Evolutionary conservation across 805 yeast genomes (phyloP), one percentile per base, ranked within the genome.

Genomic region (Sugiyamaella lignohabitans): DNA sequence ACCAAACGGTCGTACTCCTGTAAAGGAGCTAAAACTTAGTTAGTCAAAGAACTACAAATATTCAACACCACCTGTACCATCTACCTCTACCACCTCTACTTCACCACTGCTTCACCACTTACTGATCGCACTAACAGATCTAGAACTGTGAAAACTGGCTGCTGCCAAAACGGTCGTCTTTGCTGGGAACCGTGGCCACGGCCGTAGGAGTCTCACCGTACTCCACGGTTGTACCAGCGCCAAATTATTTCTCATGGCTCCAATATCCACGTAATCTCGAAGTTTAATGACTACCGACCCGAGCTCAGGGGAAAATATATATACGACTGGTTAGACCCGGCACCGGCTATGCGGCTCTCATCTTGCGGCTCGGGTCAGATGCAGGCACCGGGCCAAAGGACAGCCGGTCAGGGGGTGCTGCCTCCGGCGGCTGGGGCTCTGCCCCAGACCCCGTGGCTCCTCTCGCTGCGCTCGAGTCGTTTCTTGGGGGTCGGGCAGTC

Each of bases 1-100:
- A 68, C 71, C 39, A 62, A 54, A 44, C 45, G 47, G 45, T 64
- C 69, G 48, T 64, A 65, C 51, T 63, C 64, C 46, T 62, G 52
- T 2, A 63, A 45, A 2, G 69, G 70, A 23, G 53, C 55, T 44
- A 14, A 14, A 35, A 10, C 11, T n/a, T n/a, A n/a, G 38, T 35
- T 35, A 35, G 38, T 27, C 8, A 27, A 27, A 8, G 32, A 8
- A 27, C 8, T 8, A 27, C 11, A 8, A 27, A 27, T 8, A 27
- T 27, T 8, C 32, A 27, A 27, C 14, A 27, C 8, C 14, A 27
- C 8, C 32, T 8, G 14, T 27, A 27, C 11, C 14, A 27, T 8
- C 8, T 8, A 14, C 8, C 11, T 27, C n/a, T n/a, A n/a, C 14
- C 8, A 27, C 32, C 11, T 27, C 32, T 27, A 27, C 14, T 8